These are phyloP conservation scores for Staphylotrichum longicolle DNA, from an alignment of 495 filamentous ascomycete species.

Conservation along the genomic window DNA sequence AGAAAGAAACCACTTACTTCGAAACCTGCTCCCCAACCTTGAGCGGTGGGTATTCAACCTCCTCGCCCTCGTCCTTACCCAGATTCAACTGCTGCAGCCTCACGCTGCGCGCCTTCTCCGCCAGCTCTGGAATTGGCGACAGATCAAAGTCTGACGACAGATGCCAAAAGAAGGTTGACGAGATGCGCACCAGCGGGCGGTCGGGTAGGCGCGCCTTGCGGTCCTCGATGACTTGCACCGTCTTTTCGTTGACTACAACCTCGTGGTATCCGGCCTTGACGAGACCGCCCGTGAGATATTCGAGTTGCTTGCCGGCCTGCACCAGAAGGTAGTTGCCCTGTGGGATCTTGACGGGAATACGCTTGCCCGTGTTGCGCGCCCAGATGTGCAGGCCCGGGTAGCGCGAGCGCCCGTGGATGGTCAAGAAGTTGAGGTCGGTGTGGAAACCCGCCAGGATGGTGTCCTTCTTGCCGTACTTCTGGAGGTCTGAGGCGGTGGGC, in stretches of 20 bases:
- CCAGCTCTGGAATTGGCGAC: slow-evolving; percentile 41
- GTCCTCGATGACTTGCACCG: slow-evolving; percentile 37
- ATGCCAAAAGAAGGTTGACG: slow-evolving; percentile 53
- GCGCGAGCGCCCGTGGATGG: slow-evolving; percentile 54
- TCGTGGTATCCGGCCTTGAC: slow-evolving; percentile 55
- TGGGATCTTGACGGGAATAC: slow-evolving; percentile 51
- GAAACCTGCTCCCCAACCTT: slow-evolving; percentile 52
- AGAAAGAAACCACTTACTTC: slow-evolving; percentile 32
- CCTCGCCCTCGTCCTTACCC: slow-evolving; percentile 48
- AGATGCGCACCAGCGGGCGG: slow-evolving; percentile 47
- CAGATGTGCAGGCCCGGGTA: slow-evolving; percentile 54
- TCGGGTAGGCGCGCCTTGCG: slow-evolving; percentile 38
- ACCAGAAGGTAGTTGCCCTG: slow-evolving; percentile 49
- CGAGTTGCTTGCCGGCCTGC: slow-evolving; percentile 54
- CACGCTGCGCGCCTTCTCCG: slow-evolving; percentile 36
- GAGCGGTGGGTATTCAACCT: slow-evolving; percentile 41
- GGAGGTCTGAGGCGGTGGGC: slow-evolving; percentile 50
- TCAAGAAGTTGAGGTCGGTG: slow-evolving; percentile 55
- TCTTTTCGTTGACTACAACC: slow-evolving; percentile 50
- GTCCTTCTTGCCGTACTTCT: slow-evolving; percentile 45
- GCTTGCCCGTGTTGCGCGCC: slow-evolving; percentile 52
- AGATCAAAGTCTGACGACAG: slow-evolving; percentile 48
- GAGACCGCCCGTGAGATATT: slow-evolving; percentile 51
- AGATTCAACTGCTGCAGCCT: slow-evolving; percentile 42
- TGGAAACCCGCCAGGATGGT: slow-evolving; percentile 55